Conservation (phyloP, 805 yeast genomes). For the Schizosaccharomyces lindneri region DNA sequence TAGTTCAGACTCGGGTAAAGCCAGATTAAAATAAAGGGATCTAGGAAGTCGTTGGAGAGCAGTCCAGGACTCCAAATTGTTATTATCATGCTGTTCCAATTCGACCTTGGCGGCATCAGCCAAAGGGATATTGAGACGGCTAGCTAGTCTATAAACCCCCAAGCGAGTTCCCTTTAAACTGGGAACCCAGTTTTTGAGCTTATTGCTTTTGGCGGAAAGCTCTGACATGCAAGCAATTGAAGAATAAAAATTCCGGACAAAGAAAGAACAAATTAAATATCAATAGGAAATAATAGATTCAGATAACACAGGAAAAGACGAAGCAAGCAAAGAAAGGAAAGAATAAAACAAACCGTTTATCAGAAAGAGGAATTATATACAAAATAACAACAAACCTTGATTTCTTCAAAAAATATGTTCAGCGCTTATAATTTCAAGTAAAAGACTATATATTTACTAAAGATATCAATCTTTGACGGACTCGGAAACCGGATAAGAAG, state of each 20-base stretch:
- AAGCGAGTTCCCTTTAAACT: neutral
- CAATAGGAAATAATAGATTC: neutral
- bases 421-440: no score
- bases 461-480: no score
- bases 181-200: neutral
- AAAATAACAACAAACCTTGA: no score
- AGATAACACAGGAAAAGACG: neutral
- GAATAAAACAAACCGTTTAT: neutral
- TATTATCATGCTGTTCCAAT: neutral
- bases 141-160: neutral
- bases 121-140: neutral
- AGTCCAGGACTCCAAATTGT: neutral
- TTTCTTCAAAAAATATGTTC: no score
- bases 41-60: slow-evolving; percentile 10
- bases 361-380: neutral
- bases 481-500: no score
- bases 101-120: neutral
- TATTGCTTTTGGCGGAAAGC: neutral
- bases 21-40: slow-evolving; percentile 24
- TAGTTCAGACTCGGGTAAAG: slow-evolving; percentile 21
- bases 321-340: neutral
- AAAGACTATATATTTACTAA: no score
- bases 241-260: neutral
- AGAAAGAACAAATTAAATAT: neutral
- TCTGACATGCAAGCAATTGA: no score